Conservation (phyloP, 2,329 filamentous ascomycete species). For the Diaporthe amygdali region DNA sequence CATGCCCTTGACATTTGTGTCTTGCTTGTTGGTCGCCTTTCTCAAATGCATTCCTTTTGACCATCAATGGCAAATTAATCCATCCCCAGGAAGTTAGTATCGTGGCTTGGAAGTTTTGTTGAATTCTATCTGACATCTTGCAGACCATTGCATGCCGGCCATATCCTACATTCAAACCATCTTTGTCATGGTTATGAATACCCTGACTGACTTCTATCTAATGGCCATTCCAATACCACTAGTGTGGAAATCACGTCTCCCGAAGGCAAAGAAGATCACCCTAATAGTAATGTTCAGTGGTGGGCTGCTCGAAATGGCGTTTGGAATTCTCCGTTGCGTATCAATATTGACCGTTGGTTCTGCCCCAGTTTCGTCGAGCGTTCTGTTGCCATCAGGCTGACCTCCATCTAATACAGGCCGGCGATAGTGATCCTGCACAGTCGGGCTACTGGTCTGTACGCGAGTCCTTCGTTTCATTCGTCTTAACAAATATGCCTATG, state of each 20-base stretch:
- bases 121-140: background rate
- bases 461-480: slow-evolving; percentile 45
- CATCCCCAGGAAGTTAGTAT: slow-evolving; percentile 52
- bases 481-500: slow-evolving; percentile 46
- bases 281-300: slow-evolving; percentile 55
- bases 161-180: slow-evolving; percentile 51
- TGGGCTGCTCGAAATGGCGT: slow-evolving; percentile 55
- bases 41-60: slow-evolving; percentile 49
- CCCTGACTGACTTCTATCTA: slow-evolving; percentile 53
- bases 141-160: slow-evolving; percentile 48
- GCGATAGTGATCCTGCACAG: slow-evolving; percentile 36
- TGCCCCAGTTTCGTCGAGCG: slow-evolving; percentile 2
- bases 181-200: slow-evolving; percentile 52
- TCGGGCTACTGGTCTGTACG: slow-evolving; percentile 45
- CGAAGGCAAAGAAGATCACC: slow-evolving; percentile 45
- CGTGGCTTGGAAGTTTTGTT: background rate
- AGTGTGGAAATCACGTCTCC: slow-evolving; percentile 50
- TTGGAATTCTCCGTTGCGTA: slow-evolving; percentile 53
- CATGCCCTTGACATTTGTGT: slow-evolving; percentile 48
- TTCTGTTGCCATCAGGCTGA: background rate
- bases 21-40: slow-evolving; percentile 48
- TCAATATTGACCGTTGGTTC: slow-evolving; percentile 45
- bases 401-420: slow-evolving; percentile 27
- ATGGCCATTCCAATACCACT: slow-evolving; percentile 55
- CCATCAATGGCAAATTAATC: slow-evolving; percentile 56